phyloP scores from a whole-genome alignment of 1,139 yeast species.

The Diutina scorzettiae region DNA sequence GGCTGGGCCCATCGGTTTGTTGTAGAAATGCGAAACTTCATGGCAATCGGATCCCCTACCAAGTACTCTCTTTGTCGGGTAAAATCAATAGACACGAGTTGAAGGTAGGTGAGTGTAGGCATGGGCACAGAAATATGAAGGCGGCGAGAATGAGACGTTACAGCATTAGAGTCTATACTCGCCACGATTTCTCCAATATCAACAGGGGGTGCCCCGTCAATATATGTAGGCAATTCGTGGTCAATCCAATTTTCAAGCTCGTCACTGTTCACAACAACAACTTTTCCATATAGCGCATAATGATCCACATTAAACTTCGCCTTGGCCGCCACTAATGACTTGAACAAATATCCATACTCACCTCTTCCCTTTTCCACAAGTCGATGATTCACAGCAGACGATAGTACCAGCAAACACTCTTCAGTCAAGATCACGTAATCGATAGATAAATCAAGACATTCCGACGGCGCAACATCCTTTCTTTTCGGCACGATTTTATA shows the following conservation, averaged over 20 bases:
- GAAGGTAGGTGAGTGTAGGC: constrained; percentile 40
- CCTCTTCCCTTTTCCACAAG: constrained; percentile 9
- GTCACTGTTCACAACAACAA: constrained; percentile 14
- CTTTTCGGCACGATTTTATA: constrained; percentile 32
- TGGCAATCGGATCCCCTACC: constrained; percentile 53
- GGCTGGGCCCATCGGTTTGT: constrained; percentile 29
- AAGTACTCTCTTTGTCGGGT: constrained; percentile 29
- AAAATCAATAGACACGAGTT: constrained; percentile 33
- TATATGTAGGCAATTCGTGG: background rate
- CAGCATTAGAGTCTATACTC: too few species aligned
- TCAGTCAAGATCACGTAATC: constrained; percentile 31
- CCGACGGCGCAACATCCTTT: constrained; percentile 16
- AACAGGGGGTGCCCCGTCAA: background rate
- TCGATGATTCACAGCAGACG: constrained; percentile 7
- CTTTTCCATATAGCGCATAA: constrained; percentile 21
- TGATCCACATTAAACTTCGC: constrained; percentile 25
- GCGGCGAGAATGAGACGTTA: constrained; percentile 9
- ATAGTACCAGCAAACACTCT: constrained; percentile 24
- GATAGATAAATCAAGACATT: constrained; percentile 30
- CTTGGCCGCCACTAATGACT: constrained; percentile 14
- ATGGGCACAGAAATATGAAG: constrained; percentile 36
- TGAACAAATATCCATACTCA: constrained; percentile 18
- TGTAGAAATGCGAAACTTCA: constrained; percentile 33
- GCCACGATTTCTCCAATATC: background rate
- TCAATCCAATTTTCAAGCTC: constrained; percentile 12